Evolutionary conservation across 2,329 filamentous ascomycete species (phyloP).

Genomic region (Chaetothyriales sp.): DNA sequence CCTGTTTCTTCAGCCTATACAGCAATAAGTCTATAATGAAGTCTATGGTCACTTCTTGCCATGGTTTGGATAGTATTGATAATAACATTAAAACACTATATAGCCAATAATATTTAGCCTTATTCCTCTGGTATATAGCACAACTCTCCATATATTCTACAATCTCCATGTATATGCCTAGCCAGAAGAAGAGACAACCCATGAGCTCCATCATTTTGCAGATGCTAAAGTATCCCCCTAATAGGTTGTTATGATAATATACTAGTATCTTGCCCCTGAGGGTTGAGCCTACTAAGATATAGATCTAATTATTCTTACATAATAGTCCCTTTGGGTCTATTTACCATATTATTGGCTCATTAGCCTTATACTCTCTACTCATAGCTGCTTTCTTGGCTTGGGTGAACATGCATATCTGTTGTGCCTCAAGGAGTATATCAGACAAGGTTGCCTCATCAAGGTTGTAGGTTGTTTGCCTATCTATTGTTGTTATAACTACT

Average conservation of each 20-base stretch:
- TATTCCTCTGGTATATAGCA: slow-evolving; percentile 4
- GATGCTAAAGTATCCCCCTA: slow-evolving; percentile 1
- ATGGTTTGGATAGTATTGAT: not conserved
- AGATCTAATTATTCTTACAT: not conserved
- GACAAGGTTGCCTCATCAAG: not conserved
- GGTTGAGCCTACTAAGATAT: slow-evolving; percentile 1
- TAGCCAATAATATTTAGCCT: slow-evolving; percentile 1
- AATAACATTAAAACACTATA: slow-evolving; percentile 1
- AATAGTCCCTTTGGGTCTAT: slow-evolving; percentile 2
- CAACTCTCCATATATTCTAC: slow-evolving; percentile 3
- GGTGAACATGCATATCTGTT: not conserved
- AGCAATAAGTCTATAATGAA: slow-evolving; percentile 4
- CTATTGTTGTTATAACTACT: not conserved
- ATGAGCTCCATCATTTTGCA: slow-evolving; percentile 1
- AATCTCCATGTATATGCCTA: slow-evolving; percentile 2
- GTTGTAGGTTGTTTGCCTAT: slow-evolving; percentile 1
- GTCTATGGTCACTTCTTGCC: slow-evolving; percentile 3
- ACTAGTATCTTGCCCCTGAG: slow-evolving; percentile 2
- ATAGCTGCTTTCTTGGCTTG: not conserved
- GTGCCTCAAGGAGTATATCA: too few relatives aligned
- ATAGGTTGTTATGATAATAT: slow-evolving; percentile 4
- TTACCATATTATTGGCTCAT: not conserved
- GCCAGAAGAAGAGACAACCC: slow-evolving; percentile 2
- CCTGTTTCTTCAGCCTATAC: not conserved
- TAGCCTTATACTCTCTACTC: not conserved